Percentiles rank a stretch among this genome's conserved stretches.
These are phyloP conservation scores for Chamaecrista fasciculata DNA, from an alignment of 306 rosid genomes.

Conservation along the genomic window DNA sequence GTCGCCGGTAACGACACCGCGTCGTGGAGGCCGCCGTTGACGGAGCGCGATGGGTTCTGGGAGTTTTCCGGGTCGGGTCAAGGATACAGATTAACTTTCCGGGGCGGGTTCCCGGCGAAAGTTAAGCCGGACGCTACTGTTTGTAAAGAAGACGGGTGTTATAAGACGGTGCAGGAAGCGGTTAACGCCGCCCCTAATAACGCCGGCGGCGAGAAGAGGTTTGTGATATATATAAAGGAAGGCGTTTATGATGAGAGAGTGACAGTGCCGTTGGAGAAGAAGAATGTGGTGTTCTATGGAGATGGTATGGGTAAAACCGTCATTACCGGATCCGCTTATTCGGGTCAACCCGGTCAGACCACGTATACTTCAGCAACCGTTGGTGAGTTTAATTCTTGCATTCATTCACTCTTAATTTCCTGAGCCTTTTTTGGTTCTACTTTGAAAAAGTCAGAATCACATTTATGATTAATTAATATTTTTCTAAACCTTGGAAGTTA, in stretches of 20 bases:
- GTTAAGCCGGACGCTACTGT: constrained; percentile 57
- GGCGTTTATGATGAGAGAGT: constrained; percentile 88
- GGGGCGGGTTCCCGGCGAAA: constrained; percentile 43
- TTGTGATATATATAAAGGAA: constrained; percentile 63
- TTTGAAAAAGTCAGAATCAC: no score
- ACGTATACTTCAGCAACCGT: constrained; percentile 72
- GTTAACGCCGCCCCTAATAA: constrained; percentile 59
- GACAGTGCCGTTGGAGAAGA: constrained; percentile 67
- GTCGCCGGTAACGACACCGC: constrained; percentile 46
- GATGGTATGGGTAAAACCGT: constrained; percentile 87
- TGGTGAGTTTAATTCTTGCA: constrained; percentile 40
- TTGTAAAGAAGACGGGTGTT: constrained; percentile 57
- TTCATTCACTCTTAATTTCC: not conserved
- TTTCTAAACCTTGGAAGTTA: no score
- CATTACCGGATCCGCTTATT: constrained; percentile 63
- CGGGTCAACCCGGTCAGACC: constrained; percentile 52
- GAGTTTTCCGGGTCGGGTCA: constrained; percentile 25
- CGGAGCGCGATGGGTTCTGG: constrained; percentile 85
- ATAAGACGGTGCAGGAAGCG: constrained; percentile 72
- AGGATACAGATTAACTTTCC: constrained; percentile 14
- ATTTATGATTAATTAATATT: no score
- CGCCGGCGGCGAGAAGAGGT: constrained; percentile 32
- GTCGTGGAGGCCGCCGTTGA: constrained; percentile 67
- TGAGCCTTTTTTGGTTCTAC: no score
- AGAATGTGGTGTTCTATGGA: constrained; percentile 68